These are phyloP conservation scores for Diversispora eburnea DNA, from an alignment of 192 early-diverging fungal species.

Conservation along the genomic window DNA sequence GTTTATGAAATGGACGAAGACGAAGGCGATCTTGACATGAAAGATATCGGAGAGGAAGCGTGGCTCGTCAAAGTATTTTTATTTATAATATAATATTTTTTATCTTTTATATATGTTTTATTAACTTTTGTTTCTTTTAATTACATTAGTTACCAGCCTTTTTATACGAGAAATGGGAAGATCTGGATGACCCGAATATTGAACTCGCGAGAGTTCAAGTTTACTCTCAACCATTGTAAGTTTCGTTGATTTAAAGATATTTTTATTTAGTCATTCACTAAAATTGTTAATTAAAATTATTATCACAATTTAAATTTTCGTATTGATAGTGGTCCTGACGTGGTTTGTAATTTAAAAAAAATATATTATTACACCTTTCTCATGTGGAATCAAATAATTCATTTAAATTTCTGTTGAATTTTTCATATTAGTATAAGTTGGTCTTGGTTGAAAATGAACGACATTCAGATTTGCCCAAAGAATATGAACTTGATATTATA, in stretches of 20 bases:
- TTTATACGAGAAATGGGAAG: conserved; percentile 80
- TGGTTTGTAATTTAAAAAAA: not conserved
- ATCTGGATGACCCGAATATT: conserved; percentile 48
- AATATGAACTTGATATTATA: conserved; percentile 75
- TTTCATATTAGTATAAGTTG: conserved; percentile 39
- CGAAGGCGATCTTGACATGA: conserved; percentile 65
- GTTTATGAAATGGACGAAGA: conserved; percentile 51
- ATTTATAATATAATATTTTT: not conserved
- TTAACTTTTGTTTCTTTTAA: not conserved
- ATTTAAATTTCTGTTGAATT: not conserved
- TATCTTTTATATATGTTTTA: not conserved
- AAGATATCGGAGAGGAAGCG: conserved; percentile 65
- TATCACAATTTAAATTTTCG: not conserved
- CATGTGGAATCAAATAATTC: not conserved
- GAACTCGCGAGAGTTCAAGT: conserved; percentile 4
- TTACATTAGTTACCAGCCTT: conserved; percentile 36
- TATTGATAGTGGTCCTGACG: not conserved
- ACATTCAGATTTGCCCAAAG: conserved; percentile 68
- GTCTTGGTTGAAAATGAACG: conserved; percentile 62
- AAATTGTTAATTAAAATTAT: not conserved
- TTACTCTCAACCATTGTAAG: not conserved
- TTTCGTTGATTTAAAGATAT: not conserved
- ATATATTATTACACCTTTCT: not conserved
- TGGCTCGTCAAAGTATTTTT: conserved; percentile 83
- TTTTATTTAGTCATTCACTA: conserved; percentile 5